Base-by-base conservation (phyloP, 2,329 filamentous ascomycete species). In the Penicillium psychrosexuale region DNA sequence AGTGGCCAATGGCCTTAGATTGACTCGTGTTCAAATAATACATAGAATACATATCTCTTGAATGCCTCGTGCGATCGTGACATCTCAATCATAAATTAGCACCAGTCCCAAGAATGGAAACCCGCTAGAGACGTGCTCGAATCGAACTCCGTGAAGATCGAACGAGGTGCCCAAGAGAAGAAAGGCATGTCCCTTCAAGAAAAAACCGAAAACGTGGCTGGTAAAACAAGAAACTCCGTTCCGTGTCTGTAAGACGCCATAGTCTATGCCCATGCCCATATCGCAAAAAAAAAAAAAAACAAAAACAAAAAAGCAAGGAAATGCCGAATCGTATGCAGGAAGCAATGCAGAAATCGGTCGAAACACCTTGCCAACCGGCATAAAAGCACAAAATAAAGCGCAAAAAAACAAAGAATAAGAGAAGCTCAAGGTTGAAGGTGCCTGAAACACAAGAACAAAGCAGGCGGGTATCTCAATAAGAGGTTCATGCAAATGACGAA, bases 21-120 rank as follows among this genome's bases (percentile, higher is more conserved):
- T 47, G 47, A 47, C 55, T 54, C 60, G 57, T 65, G 60, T 59
- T 47, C 58, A 51, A 46, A 65, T 63, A 53, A 57, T 65, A 63
- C 61, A 65, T 63, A 64, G 36, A 59, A 61, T 65, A 65, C 63
- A 65, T 61, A 37, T 60, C 58, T 60, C 60, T 59, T 55, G 51
- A 56, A 61, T 55, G 55, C 31, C 48, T 61, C 56, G 30, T 62
- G 47, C 42, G 43, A 58, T 64, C 57, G 33, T 61, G 46, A 49
- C 30, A 56, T 48, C 44, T 51, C 45, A 48, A 43, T 57, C 56
- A 44, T 55, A 45, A 54, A 19, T 27, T 47, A 42, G 45, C 40
- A 30, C 38, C 19, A 42, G 47, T 51, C 34, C 22, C 39, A 51
- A 31, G 11, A 27, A 34, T 15, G 37, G 37, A 43, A 22, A 30